A percentile compares a stretch with the other conserved stretches of the same genome.
Evolutionary conservation across 1,139 yeast genomes (phyloP).

Genomic region (Kodamaea alishanica): DNA sequence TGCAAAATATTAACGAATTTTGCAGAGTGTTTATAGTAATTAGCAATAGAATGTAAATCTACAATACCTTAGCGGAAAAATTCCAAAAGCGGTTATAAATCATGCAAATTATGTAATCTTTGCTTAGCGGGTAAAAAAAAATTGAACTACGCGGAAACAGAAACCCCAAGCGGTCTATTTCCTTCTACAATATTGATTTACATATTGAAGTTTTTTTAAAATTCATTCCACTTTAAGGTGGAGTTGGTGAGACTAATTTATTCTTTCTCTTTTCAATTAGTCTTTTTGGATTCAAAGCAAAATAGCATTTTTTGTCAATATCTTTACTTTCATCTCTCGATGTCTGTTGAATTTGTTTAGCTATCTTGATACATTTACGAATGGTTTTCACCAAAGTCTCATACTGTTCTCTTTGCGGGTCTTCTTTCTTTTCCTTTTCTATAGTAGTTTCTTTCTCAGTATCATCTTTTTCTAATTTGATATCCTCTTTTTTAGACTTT

Average conservation of each 20-base stretch:
- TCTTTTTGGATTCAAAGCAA: constrained; percentile 56
- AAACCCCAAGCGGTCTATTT: too few species aligned
- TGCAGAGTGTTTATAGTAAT: too few species aligned
- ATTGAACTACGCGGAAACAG: too few species aligned
- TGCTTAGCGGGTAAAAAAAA: too few species aligned
- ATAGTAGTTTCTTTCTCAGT: constrained; percentile 9
- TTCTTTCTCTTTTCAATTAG: constrained; percentile 41
- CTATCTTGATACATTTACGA: constrained; percentile 45
- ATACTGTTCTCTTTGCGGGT: constrained; percentile 26
- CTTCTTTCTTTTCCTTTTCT: constrained; percentile 6
- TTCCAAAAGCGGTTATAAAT: too few species aligned
- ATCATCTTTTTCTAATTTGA: constrained; percentile 11
- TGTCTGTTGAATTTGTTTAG: constrained; percentile 42
- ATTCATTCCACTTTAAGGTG: too few species aligned
- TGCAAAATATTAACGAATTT: too few species aligned
- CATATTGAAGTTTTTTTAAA: too few species aligned
- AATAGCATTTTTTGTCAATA: constrained; percentile 62
- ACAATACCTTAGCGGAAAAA: too few species aligned
- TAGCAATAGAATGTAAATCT: too few species aligned
- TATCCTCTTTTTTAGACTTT: constrained; percentile 11
- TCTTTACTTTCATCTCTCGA: constrained; percentile 58
- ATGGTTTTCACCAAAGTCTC: constrained; percentile 45
- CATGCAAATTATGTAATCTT: too few species aligned
- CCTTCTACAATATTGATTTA: too few species aligned
- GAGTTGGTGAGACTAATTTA: constrained; percentile 15